These are phyloP conservation scores for Purshia tridentata DNA, from an alignment of 306 rosid species.

Conservation along the genomic window DNA sequence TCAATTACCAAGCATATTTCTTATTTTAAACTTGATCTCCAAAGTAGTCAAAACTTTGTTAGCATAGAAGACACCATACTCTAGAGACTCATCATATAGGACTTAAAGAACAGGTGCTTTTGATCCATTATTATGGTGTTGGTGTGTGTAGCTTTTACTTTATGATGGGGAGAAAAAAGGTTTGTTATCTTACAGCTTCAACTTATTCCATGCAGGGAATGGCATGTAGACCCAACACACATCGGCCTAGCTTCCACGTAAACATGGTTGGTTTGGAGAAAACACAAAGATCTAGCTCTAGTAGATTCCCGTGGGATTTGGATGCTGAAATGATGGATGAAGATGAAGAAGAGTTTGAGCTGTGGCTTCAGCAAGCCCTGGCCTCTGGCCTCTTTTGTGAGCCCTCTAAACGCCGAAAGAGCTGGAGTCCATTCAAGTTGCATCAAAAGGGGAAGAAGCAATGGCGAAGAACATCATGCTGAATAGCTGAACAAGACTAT, in stretches of 20 bases:
- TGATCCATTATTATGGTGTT: not conserved
- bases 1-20: not conserved
- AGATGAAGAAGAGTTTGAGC: constrained; percentile 85
- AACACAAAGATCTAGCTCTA: constrained; percentile 70
- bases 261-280: constrained; percentile 98
- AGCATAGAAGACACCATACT: not conserved
- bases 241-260: constrained; percentile 92
- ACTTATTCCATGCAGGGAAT: constrained; percentile 64
- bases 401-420: constrained; percentile 86
- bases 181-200: constrained; percentile 12
- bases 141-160: constrained; percentile 3
- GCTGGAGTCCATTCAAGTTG: constrained; percentile 97
- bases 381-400: constrained; percentile 92
- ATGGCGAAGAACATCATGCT: constrained; percentile 93
- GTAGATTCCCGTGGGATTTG: constrained; percentile 93
- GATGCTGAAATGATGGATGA: constrained; percentile 97
- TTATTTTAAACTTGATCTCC: not conserved
- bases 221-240: constrained; percentile 98
- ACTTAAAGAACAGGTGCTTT: not conserved
- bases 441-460: constrained; percentile 83
- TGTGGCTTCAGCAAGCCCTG: constrained; percentile 97
- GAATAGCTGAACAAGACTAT: constrained; percentile 30
- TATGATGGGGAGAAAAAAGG: not conserved
- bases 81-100: not conserved
- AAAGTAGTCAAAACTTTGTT: not conserved